phyloP scores from a whole-genome alignment of 192 early-diverging fungal genomes.

The Umbelopsis sp. region DNA sequence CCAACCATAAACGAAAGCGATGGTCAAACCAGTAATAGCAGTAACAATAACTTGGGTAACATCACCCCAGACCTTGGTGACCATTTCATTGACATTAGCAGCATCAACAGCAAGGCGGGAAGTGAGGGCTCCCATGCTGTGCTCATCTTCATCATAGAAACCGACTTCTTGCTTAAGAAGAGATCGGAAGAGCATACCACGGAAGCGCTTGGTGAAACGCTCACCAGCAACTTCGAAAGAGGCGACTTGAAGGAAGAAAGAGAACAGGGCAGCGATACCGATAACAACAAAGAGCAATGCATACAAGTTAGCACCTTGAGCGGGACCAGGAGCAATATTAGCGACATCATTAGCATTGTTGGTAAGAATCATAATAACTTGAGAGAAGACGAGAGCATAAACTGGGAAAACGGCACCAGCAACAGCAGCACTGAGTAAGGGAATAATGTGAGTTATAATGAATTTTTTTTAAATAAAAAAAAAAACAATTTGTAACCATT shows the following conservation, averaged over 20 bases:
- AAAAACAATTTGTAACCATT: no score
- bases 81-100: slow-evolving; percentile 48
- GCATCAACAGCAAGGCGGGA: slow-evolving; percentile 84
- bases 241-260: slow-evolving; percentile 57
- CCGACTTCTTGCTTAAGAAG: slow-evolving; percentile 84
- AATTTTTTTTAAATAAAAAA: not conserved
- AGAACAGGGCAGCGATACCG: slow-evolving; percentile 56
- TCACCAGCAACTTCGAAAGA: slow-evolving; percentile 69
- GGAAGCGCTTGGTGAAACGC: slow-evolving; percentile 61
- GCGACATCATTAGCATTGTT: slow-evolving; percentile 19
- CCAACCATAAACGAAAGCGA: slow-evolving; percentile 82
- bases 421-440: slow-evolving; percentile 52
- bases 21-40: slow-evolving; percentile 30
- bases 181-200: slow-evolving; percentile 64
- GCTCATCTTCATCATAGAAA: slow-evolving; percentile 81
- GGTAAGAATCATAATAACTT: slow-evolving; percentile 52
- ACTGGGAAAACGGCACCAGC: slow-evolving; percentile 74
- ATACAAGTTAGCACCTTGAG: slow-evolving; percentile 41
- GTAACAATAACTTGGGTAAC: slow-evolving; percentile 37
- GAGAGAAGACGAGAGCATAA: slow-evolving; percentile 57
- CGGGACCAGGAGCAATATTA: slow-evolving; percentile 32
- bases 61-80: slow-evolving; percentile 54
- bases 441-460: not conserved
- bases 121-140: slow-evolving; percentile 78
- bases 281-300: slow-evolving; percentile 35